A percentile compares a stretch with the other conserved stretches of the same genome.
Evolutionary conservation across 129 eudicot genomes (phyloP).

Genomic region (Helianthus tuberosus): DNA sequence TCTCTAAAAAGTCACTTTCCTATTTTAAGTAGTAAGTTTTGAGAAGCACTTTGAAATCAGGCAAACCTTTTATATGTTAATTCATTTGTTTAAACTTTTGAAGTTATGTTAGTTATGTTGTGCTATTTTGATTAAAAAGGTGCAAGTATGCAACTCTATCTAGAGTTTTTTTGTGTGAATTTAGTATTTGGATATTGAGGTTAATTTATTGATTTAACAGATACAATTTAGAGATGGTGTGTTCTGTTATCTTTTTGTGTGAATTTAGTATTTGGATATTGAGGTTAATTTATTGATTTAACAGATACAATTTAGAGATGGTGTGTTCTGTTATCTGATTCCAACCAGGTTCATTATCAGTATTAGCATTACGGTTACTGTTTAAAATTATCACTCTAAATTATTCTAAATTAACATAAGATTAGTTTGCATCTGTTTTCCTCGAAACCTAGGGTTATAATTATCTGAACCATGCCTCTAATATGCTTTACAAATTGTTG

Average conservation of each 20-base stretch:
- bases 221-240: neutral
- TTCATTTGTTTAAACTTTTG: too few species aligned
- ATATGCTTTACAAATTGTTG: neutral
- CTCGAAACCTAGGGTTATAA: neutral
- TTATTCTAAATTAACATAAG: neutral
- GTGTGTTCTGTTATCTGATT: too few species aligned
- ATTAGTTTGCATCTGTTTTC: neutral
- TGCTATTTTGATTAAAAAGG: too few species aligned
- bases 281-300: constrained; percentile 4
- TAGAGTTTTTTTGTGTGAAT: too few species aligned
- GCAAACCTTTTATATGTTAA: neutral
- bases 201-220: neutral
- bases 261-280: neutral
- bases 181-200: neutral
- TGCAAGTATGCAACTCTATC: too few species aligned
- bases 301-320: neutral
- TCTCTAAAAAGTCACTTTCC: neutral
- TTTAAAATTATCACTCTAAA: neutral
- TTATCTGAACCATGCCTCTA: neutral
- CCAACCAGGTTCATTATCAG: too few species aligned
- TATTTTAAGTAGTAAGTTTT: neutral
- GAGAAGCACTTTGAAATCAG: neutral
- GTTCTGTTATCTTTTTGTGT: too few species aligned
- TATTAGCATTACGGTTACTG: too few species aligned
- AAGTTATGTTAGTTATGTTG: too few species aligned